Evolutionary conservation across 2,329 filamentous ascomycete genomes (phyloP).

Genomic region (Xylariaceae sp.): DNA sequence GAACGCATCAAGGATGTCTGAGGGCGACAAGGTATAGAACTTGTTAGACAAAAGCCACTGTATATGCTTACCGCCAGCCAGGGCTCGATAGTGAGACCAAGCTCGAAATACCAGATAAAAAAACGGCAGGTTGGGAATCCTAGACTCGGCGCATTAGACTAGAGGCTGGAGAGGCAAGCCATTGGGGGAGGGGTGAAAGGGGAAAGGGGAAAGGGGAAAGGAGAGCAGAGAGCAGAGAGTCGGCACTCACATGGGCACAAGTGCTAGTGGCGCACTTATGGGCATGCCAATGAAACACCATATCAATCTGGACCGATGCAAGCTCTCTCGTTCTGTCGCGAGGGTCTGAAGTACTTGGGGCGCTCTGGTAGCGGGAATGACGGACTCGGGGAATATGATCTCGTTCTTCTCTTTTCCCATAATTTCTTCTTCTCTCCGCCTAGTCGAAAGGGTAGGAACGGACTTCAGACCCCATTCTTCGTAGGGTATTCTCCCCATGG

Average conservation of each 20-base stretch:
- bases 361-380: slow-evolving; percentile 61
- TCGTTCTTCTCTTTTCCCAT: slow-evolving; percentile 60
- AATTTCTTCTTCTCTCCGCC: slow-evolving; percentile 58
- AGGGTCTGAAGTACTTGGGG: slow-evolving; percentile 60
- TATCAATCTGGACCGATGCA: slow-evolving; percentile 71
- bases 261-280: slow-evolving; percentile 71
- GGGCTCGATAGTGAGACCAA: slow-evolving; percentile 86
- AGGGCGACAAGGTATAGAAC: slow-evolving; percentile 61
- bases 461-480: slow-evolving; percentile 98
- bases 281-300: slow-evolving; percentile 82
- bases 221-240: background rate
- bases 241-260: slow-evolving; percentile 72
- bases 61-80: slow-evolving; percentile 78
- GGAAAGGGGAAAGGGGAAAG: background rate
- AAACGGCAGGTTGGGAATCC: slow-evolving; percentile 89
- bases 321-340: slow-evolving; percentile 70
- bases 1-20: slow-evolving; percentile 63
- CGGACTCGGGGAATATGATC: slow-evolving; percentile 67
- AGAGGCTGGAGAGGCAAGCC: background rate
- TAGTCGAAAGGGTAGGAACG: slow-evolving; percentile 71
- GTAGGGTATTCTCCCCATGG: slow-evolving; percentile 82
- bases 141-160: slow-evolving; percentile 33
- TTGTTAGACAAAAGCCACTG: slow-evolving; percentile 73
- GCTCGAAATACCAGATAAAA: slow-evolving; percentile 91
- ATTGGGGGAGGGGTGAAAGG: too few relatives aligned